Conservation (phyloP, 108 stramenopile species). For the Halocafeteria seosinensis region DNA sequence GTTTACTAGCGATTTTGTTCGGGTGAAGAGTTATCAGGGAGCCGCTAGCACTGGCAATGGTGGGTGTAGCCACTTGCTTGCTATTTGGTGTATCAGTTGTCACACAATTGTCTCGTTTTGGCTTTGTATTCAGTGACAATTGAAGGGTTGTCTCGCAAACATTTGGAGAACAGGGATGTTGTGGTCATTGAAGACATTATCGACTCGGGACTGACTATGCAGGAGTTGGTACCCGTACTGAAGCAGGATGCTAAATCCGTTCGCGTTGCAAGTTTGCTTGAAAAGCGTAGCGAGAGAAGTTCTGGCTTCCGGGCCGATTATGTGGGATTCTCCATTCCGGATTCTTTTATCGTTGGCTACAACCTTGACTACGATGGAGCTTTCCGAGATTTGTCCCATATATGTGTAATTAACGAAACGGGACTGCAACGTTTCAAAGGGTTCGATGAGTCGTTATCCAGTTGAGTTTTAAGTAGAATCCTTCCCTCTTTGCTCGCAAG, state of each 20-base stretch:
- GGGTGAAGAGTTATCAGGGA: constrained; percentile 34
- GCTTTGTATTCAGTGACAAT: constrained; percentile 16
- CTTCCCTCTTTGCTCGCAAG: too few species aligned
- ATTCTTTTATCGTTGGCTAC: constrained; percentile 36
- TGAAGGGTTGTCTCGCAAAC: constrained; percentile 11
- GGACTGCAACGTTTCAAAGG: constrained; percentile 25
- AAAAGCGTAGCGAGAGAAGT: constrained; percentile 21
- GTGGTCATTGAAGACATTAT: constrained; percentile 32
- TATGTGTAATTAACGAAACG: constrained; percentile 27
- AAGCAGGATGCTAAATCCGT: constrained; percentile 2
- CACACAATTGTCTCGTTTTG: not conserved
- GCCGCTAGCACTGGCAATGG: constrained; percentile 17
- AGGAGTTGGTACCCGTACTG: constrained; percentile 17
- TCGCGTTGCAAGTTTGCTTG: constrained; percentile 24
- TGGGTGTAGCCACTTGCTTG: not conserved
- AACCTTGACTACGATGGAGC: constrained; percentile 36
- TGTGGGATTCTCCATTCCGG: constrained; percentile 34
- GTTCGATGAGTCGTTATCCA: not conserved
- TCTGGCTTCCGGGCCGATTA: constrained; percentile 35
- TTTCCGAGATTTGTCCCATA: constrained; percentile 36
- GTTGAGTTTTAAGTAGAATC: too few species aligned
- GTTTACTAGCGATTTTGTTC: constrained; percentile 19
- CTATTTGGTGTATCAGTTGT: not conserved
- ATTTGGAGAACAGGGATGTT: constrained; percentile 23
- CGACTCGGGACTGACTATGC: constrained; percentile 37